phyloP scores from a whole-genome alignment of 805 yeast species.

The Spathaspora passalidarum region DNA sequence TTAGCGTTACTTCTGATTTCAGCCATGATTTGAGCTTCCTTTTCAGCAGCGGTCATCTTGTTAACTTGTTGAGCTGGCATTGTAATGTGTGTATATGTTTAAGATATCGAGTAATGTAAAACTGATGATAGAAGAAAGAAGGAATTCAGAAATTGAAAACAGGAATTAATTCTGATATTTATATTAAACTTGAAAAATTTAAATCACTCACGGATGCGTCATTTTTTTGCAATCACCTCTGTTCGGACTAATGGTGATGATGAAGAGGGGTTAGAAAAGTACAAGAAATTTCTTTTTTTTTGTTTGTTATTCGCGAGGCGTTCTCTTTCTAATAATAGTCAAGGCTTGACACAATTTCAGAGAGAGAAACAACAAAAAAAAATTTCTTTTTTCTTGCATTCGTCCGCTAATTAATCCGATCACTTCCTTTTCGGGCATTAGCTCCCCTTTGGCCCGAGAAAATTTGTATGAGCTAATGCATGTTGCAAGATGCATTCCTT shows the following conservation, averaged over 20 bases:
- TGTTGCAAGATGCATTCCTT: too few species aligned
- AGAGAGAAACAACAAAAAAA: not conserved
- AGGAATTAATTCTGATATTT: not conserved
- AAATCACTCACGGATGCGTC: not conserved
- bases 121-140: not conserved
- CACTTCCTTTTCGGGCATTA: not conserved
- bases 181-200: not conserved
- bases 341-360: not conserved
- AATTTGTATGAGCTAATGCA: too few species aligned
- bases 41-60: conserved; percentile 39
- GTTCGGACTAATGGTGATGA: conserved; percentile 4
- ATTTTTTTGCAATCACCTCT: conserved; percentile 1
- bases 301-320: not conserved
- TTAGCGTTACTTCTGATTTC: conserved; percentile 36
- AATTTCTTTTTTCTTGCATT: conserved; percentile 1
- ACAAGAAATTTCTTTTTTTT: conserved; percentile 3
- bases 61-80: conserved; percentile 10
- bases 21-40: conserved; percentile 44
- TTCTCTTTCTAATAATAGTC: not conserved
- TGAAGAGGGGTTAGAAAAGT: not conserved
- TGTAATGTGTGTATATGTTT: not conserved
- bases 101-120: not conserved
- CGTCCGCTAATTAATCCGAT: conserved; percentile 1
- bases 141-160: not conserved
- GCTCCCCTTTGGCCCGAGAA: not conserved